These are phyloP conservation scores for Puccinia horiana DNA, from an alignment of 1,284 basidiomycete genomes.

Conservation along the genomic window DNA sequence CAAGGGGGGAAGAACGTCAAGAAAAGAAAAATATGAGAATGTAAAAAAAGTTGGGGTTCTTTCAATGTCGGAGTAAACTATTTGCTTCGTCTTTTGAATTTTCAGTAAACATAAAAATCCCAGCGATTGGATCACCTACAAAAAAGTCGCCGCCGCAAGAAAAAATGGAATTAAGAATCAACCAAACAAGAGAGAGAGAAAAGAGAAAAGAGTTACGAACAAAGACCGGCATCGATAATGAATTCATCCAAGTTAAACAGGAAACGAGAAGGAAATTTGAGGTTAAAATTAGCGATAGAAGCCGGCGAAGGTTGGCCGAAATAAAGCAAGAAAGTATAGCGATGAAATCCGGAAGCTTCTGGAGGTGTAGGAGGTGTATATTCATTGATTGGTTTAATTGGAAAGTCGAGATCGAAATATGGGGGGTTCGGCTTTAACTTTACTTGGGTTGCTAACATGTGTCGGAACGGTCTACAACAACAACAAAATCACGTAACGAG, in stretches of 20 bases:
- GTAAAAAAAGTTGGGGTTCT: not conserved
- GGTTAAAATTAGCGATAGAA: not conserved
- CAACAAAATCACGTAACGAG: not conserved
- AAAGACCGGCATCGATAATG: not conserved
- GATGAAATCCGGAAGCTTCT: constrained; percentile 21
- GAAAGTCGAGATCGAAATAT: constrained; percentile 12
- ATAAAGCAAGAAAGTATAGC: constrained; percentile 32
- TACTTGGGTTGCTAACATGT: constrained; percentile 19
- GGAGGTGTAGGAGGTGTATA: not conserved
- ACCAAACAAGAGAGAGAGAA: not conserved
- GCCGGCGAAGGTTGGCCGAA: not conserved
- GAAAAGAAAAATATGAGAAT: not conserved
- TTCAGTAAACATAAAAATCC: constrained; percentile 38
- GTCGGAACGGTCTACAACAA: constrained; percentile 8
- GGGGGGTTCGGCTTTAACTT: not conserved
- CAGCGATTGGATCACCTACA: constrained; percentile 26
- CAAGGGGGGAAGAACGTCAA: no score
- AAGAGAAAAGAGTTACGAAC: not conserved
- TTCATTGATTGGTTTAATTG: not conserved
- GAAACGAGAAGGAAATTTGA: no score
- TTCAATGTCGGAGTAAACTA: not conserved
- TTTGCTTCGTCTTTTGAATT: constrained; percentile 34
- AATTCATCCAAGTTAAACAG: constrained; percentile 20
- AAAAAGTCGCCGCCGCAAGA: not conserved
- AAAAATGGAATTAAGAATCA: not conserved